Base-by-base conservation (phyloP, 345 rosid genomes). In the Tarenaya hassleriana region DNA sequence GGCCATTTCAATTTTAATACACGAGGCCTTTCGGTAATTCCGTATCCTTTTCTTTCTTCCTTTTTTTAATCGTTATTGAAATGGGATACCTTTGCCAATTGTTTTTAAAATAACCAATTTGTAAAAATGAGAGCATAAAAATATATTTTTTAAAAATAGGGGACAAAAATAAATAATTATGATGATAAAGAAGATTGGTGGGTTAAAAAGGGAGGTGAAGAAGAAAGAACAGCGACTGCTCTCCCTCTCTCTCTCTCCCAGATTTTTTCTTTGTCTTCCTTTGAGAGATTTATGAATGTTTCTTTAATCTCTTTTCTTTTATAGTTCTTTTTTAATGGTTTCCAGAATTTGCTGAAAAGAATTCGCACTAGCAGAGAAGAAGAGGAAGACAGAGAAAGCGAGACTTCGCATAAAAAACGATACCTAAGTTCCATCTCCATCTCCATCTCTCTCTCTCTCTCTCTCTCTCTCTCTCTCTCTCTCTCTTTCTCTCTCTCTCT, bases 381-480 rank as follows among this genome's bases (percentile, higher is more conserved):
- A 46, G 61, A 67, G 67, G 67, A 71, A 77, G 63, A 73, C 61
- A 58, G 67, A 73, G 69, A 56, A 66, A 70, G 60, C 68, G 67
- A 68, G 57, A 70, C 67, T 50, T 39, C n/a, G 55, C 50, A 72
- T 53, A 71, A 68, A 72, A 66, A 83, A 79, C 74, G 84, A 83
- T 76, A 74, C 70, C 76, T 73, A 58, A 61, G 79, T 69, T 73
- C 41, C 56, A 41, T 69, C 79, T 58, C 72, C 42, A 58, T 60
- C 47, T 7, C n/a, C n/a, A n/a, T n/a, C n/a, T n/a, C n/a, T n/a
- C n/a, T n/a, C n/a, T n/a, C n/a, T n/a, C n/a, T n/a, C n/a, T n/a
- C n/a, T n/a, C n/a, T n/a, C n/a, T n/a, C n/a, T n/a, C n/a, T n/a
- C n/a, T n/a, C n/a, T n/a, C n/a, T n/a, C n/a, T n/a, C n/a, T n/a